phyloP scores from a whole-genome alignment of 495 filamentous ascomycete species.

The Neurospora tetrasperma region DNA sequence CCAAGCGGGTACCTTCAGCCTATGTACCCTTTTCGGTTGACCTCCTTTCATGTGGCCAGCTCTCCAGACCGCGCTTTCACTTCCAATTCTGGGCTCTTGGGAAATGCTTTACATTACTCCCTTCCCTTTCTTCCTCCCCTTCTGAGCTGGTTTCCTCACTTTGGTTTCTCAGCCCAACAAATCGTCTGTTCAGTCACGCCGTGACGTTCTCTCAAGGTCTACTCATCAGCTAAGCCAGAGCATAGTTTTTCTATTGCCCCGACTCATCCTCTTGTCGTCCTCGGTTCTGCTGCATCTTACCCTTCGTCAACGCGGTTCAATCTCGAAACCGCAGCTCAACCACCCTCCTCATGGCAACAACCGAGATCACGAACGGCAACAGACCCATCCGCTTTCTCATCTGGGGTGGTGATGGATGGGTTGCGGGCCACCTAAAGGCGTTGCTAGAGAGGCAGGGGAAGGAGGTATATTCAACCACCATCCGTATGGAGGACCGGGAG shows the following conservation, averaged over 20 bases:
- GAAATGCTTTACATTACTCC: not conserved
- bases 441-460: conserved; percentile 51
- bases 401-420: conserved; percentile 54
- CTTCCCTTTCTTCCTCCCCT: not conserved
- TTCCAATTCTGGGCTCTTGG: not conserved
- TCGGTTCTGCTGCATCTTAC: not conserved
- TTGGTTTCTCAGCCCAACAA: not conserved
- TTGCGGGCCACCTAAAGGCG: conserved; percentile 54
- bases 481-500: conserved; percentile 53
- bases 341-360: conserved; percentile 15
- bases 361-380: conserved; percentile 13
- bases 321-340: not conserved
- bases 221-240: not conserved
- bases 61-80: not conserved
- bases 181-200: not conserved
- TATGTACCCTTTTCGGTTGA: not conserved
- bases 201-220: not conserved
- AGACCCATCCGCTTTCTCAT: conserved; percentile 40
- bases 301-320: not conserved
- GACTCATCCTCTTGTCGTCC: not conserved
- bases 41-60: not conserved
- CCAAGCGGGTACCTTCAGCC: not conserved
- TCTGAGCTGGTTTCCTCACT: not conserved
- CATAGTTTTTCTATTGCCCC: not conserved
- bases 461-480: conserved; percentile 45